Conservation (phyloP, 176 grass and related monocot species). For the Eragrostis curvula region DNA sequence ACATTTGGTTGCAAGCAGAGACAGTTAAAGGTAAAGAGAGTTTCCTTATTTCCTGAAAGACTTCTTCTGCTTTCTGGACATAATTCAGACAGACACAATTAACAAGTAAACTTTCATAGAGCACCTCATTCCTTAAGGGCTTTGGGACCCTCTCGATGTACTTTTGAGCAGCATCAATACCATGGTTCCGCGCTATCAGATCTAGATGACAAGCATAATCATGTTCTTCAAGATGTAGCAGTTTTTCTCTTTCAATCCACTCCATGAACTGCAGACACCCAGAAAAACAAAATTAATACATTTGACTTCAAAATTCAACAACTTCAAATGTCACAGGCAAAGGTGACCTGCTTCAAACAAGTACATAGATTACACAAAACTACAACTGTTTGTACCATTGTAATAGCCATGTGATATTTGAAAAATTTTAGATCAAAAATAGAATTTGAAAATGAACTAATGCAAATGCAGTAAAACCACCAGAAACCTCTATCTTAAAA, state of each 20-base stretch:
- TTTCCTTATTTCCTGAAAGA: conserved; percentile 79
- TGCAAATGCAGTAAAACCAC: neutral
- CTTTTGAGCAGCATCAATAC: conserved; percentile 62
- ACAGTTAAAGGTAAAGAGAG: conserved; percentile 54
- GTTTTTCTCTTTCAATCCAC: conserved; percentile 58
- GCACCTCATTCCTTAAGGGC: conserved; percentile 58
- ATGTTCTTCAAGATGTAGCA: conserved; percentile 54
- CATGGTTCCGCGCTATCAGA: conserved; percentile 68
- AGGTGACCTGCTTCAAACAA: neutral
- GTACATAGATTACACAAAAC: neutral
- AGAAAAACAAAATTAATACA: conserved; percentile 15
- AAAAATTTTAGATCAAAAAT: conserved; percentile 8
- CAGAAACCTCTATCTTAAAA: neutral
- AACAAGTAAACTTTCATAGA: conserved; percentile 67
- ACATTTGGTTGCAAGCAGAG: conserved; percentile 75
- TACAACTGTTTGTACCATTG: neutral
- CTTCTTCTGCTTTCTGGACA: conserved; percentile 66
- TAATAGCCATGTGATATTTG: neutral
- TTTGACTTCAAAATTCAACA: neutral
- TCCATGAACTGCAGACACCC: conserved; percentile 66
- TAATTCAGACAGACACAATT: conserved; percentile 58
- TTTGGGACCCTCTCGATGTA: conserved; percentile 64
- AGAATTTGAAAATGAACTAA: neutral
- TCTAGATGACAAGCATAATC: conserved; percentile 83
- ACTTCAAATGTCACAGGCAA: neutral